Base-by-base conservation (phyloP, 164 flowering plant species). In the Euptelea pleiosperma region DNA sequence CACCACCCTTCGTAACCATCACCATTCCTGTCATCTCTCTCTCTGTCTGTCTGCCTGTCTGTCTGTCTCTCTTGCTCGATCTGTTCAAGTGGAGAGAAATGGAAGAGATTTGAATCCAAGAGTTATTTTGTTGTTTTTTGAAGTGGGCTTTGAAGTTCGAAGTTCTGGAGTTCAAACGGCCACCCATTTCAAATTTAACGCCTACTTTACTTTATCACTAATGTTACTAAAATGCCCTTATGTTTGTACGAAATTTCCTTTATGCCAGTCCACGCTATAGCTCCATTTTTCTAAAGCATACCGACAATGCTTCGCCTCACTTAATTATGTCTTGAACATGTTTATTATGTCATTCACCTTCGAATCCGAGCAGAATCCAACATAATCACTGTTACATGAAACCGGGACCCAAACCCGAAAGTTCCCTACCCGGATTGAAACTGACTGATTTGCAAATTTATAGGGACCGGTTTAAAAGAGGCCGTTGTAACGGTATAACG, bases 21-120 rank as follows among this genome's bases (percentile, higher is more conserved):
- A 82, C 77, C 53, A 83, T 62, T 16, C 88, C 89, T 15, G 88
- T 74, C 98, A 88, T 84, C 69, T 63, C 67, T 61, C 68, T 57
- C 57, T 44, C 57, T 40, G 45, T 50, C 52, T 58, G 47, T 46
- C 47, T 52, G n/a, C n/a, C n/a, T n/a, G n/a, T n/a, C 31, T 22
- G 28, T 45, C 33, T 47, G 24, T 39, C 37, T 53, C 57, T 58
- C 24, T 36, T 62, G 3, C 16, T 41, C 34, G 7, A 25, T 33
- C 9, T 55, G 43, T 58, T 33, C 41, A 35, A 59, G 31, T 35
- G 45, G 8, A 15, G 31, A 36, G 55, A 47, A 19, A 22, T 52
- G 16, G 22, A 30, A 42, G 52, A 40, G 41, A 19, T 45, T 40
- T 10, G 22, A 47, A 7, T 3, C 7, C 16, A 46, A 18, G 35